Base-by-base conservation (phyloP, 73 alveolate genomes). In the Stentor roeselii region DNA sequence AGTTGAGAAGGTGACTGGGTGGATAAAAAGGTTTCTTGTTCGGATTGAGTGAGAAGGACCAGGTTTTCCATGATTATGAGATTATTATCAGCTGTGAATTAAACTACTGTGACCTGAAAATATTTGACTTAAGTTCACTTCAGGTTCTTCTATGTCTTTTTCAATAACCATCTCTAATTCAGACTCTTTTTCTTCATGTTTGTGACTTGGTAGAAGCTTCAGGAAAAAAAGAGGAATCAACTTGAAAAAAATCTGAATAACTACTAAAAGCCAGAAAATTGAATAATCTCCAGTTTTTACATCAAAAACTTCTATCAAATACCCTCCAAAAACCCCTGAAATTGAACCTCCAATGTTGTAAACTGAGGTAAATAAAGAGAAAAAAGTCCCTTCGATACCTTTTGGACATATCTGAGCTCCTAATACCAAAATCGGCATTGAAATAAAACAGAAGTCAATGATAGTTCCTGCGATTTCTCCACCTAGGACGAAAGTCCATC, bases 401-500 rank as follows among this genome's bases (percentile, higher is more conserved):
- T 30, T 40, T 30, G 80, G 80, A 40, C 80, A 67, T 67, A 67
- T 21, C 41, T 67, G 21, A 27, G 41, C 80, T 27, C 80, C 34
- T 34, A 67, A 30, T 21, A 67, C 80, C 41, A 67, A 21, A 27
- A 67, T 27, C 21, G 80, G 80, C 80, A 67, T 67, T 67, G 80
- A n/a, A 14, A 14, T 67, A 67, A 67, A 67, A 21, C 42, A 27
- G 34, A 67, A 67, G 41, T 27, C 14, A 21, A 67, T 34, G 14
- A 67, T 34, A 15, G 27, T 40, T 27, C 41, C 34, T 0, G 34
- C 27, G 34, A 32, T 34, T 27, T 67, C 80, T 30, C 80, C 80
- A 67, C 50, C 14, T 15, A 67, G 27, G 34, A 40, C 80, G 34
- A 67, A 67, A 67, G 41, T 40, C 42, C n/a, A 21, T 21, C 42